Evolutionary conservation across 2,329 filamentous ascomycete genomes (phyloP).

Genomic region (Ophiocordyceps camponoti-floridani): DNA sequence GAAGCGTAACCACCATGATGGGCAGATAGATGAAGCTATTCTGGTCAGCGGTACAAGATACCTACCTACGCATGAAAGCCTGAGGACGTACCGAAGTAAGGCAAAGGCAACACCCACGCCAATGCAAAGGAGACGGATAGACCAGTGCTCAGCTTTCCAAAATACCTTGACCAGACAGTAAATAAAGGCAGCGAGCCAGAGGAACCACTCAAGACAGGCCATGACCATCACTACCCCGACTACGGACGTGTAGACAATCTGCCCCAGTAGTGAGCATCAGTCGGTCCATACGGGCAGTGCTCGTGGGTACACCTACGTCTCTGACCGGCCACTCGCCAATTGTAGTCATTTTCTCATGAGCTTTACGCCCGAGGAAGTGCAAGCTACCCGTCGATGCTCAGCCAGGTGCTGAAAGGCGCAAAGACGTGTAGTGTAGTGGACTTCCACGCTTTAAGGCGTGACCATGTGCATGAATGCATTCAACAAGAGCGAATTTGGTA

Average conservation of each 20-base stretch:
- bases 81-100: slow-evolving; percentile 44
- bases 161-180: slow-evolving; percentile 86
- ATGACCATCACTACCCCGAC: slow-evolving; percentile 68
- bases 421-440: too few species aligned
- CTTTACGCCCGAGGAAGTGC: too few species aligned
- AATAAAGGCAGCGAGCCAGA: slow-evolving; percentile 85
- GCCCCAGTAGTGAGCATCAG: neutral
- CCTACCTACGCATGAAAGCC: neutral
- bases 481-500: too few species aligned
- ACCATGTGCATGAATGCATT: too few species aligned
- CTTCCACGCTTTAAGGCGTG: too few species aligned
- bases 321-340: slow-evolving; percentile 31
- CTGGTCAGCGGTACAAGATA: too few species aligned
- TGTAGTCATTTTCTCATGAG: slow-evolving; percentile 18
- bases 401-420: too few species aligned
- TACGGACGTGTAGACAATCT: slow-evolving; percentile 77
- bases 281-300: neutral
- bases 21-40: slow-evolving; percentile 67
- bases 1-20: slow-evolving; percentile 85
- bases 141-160: slow-evolving; percentile 76
- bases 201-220: slow-evolving; percentile 79
- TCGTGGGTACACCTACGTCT: slow-evolving; percentile 13
- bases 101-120: slow-evolving; percentile 58
- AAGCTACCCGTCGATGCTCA: too few species aligned
- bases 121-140: slow-evolving; percentile 59